These are phyloP conservation scores for Coemansia sp. DNA, from an alignment of 192 early-diverging fungal species.

Conservation along the genomic window DNA sequence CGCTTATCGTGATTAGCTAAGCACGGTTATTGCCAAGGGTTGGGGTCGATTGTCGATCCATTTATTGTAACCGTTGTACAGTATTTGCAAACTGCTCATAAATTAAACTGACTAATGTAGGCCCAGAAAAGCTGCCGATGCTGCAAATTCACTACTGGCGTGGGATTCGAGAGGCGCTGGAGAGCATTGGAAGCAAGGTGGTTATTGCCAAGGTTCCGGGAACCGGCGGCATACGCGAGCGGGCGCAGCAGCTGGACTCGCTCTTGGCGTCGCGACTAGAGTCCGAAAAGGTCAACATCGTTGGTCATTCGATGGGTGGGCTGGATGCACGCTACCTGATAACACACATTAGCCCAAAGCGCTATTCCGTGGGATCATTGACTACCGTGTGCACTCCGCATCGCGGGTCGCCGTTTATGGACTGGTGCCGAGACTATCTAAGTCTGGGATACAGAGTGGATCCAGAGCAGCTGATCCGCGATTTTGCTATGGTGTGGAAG, in stretches of 20 bases:
- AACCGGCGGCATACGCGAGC: constrained; percentile 65
- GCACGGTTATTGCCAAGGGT: not conserved
- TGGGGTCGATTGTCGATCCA: not conserved
- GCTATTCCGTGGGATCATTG: constrained; percentile 73
- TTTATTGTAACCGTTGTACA: not conserved
- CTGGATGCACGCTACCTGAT: constrained; percentile 92
- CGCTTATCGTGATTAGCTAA: not conserved
- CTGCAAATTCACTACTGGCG: constrained; percentile 89
- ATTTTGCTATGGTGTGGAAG: constrained; percentile 50
- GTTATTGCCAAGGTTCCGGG: constrained; percentile 73
- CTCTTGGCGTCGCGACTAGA: constrained; percentile 60
- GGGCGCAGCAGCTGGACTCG: constrained; percentile 73
- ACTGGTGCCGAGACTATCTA: constrained; percentile 85
- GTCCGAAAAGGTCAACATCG: constrained; percentile 65
- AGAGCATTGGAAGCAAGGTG: constrained; percentile 77
- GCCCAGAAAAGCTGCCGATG: constrained; percentile 68
- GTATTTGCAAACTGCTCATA: constrained; percentile 1
- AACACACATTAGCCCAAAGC: constrained; percentile 68
- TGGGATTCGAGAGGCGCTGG: constrained; percentile 73
- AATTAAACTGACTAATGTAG: constrained; percentile 12
- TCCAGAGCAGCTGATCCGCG: constrained; percentile 45
- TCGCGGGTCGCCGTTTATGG: constrained; percentile 90
- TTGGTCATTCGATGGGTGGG: constrained; percentile 96
- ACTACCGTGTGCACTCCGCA: constrained; percentile 95
- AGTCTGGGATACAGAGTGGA: constrained; percentile 68